Conservation (phyloP, 768 basidiomycete genomes). For the Lentinus brumalis region DNA sequence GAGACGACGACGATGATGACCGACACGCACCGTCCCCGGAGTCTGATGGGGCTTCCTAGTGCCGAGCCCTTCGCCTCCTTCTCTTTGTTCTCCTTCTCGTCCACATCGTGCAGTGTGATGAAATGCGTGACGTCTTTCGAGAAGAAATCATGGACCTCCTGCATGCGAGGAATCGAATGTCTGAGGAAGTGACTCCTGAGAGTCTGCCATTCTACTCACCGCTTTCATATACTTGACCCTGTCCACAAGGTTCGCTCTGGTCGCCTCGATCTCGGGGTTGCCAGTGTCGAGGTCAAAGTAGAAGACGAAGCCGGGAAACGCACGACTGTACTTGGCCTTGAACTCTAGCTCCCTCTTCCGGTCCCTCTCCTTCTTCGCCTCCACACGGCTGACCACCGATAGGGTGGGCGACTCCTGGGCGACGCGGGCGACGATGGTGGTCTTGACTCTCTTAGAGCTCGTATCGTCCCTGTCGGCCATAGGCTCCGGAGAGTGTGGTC, state of each 20-base stretch:
- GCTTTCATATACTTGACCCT: slow-evolving; percentile 72
- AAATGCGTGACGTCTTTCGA: slow-evolving; percentile 86
- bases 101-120: slow-evolving; percentile 53
- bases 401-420: slow-evolving; percentile 15
- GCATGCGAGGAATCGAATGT: background rate
- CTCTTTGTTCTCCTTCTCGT: slow-evolving; percentile 75
- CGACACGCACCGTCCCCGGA: slow-evolving; percentile 52
- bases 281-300: slow-evolving; percentile 74
- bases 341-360: slow-evolving; percentile 63
- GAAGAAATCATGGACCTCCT: slow-evolving; percentile 91
- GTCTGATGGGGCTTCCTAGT: slow-evolving; percentile 68
- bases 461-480: slow-evolving; percentile 33
- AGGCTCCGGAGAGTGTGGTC: slow-evolving; percentile 54
- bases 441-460: slow-evolving; percentile 48
- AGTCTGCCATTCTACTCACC: slow-evolving; percentile 51
- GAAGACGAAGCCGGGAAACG: slow-evolving; percentile 84
- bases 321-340: slow-evolving; percentile 78
- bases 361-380: slow-evolving; percentile 46
- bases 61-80: slow-evolving; percentile 39
- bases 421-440: slow-evolving; percentile 13
- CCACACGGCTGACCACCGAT: slow-evolving; percentile 27
- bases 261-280: slow-evolving; percentile 39
- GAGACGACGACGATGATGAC: slow-evolving; percentile 1
- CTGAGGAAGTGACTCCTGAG: background rate
- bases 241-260: slow-evolving; percentile 47